A percentile compares a stretch with the other conserved stretches of the same genome.
Evolutionary conservation across 306 rosid genomes (phyloP).

Genomic region (Prunus padus): DNA sequence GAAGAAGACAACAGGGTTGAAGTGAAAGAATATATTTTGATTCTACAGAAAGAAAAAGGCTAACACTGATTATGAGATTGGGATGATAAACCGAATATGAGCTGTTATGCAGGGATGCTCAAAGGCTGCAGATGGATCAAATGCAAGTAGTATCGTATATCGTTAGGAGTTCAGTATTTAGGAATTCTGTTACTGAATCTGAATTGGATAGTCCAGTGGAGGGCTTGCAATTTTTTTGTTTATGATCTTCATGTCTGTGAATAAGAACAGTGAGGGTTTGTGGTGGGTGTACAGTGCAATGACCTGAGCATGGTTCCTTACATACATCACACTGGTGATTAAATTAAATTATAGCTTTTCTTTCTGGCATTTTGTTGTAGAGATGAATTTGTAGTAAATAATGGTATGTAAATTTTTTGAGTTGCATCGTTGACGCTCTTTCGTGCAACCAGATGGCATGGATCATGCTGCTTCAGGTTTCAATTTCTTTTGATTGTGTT

Average conservation of each 20-base stretch:
- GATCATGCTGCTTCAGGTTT: neutral
- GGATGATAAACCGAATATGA: conserved; percentile 8
- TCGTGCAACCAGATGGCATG: neutral
- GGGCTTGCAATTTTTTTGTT: conserved; percentile 46
- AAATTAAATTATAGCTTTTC: conserved; percentile 15
- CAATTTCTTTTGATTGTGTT: neutral
- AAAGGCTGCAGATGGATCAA: conserved; percentile 21
- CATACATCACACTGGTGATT: conserved; percentile 34
- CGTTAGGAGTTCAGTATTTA: conserved; percentile 34
- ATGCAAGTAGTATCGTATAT: conserved; percentile 35
- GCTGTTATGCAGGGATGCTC: conserved; percentile 25
- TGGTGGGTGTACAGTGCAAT: conserved; percentile 55
- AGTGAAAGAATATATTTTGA: conserved; percentile 16
- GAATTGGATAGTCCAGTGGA: conserved; percentile 27
- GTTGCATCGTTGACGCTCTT: neutral
- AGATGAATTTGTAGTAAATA: conserved; percentile 25
- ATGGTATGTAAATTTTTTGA: conserved; percentile 5
- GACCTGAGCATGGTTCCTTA: conserved; percentile 48
- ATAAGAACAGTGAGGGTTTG: conserved; percentile 43
- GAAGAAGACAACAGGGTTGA: conserved; percentile 7
- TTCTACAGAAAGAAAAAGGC: conserved; percentile 29
- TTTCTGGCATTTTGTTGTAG: conserved; percentile 24
- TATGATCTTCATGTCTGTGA: conserved; percentile 43
- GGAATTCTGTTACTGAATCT: conserved; percentile 33
- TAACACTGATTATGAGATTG: conserved; percentile 28